Evolutionary conservation across 1,284 basidiomycete genomes (phyloP).

Genomic region (Cerrena zonata): DNA sequence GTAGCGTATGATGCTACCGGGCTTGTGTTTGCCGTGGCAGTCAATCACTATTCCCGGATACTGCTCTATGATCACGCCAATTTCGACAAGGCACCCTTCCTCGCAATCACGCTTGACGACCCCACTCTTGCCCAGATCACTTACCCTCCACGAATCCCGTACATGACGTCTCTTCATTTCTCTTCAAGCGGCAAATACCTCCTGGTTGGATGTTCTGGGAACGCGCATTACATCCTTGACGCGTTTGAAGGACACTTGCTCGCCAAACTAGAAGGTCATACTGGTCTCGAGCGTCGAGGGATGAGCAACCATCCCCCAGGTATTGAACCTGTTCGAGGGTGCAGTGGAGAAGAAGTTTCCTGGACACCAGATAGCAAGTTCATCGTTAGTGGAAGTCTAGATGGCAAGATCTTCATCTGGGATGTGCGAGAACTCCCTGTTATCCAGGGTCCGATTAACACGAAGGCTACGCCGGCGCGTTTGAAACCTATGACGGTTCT

Average conservation of each 20-base stretch:
- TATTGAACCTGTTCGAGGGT: slow-evolving; percentile 69
- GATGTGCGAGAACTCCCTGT: slow-evolving; percentile 60
- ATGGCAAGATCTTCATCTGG: slow-evolving; percentile 79
- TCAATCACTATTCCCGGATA: slow-evolving; percentile 81
- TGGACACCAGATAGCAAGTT: slow-evolving; percentile 92
- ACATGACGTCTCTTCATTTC: slow-evolving; percentile 88
- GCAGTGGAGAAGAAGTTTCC: slow-evolving; percentile 83
- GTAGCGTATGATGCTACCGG: slow-evolving; percentile 89
- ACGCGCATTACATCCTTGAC: slow-evolving; percentile 89
- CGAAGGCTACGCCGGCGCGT: slow-evolving; percentile 41
- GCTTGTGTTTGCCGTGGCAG: slow-evolving; percentile 86
- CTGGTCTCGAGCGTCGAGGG: slow-evolving; percentile 62
- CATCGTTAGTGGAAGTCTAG: slow-evolving; percentile 75
- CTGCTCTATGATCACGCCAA: slow-evolving; percentile 85
- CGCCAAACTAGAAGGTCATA: slow-evolving; percentile 78
- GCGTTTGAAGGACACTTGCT: slow-evolving; percentile 80
- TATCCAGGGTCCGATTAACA: slow-evolving; percentile 46
- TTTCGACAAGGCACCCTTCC: slow-evolving; percentile 89
- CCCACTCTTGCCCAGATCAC: slow-evolving; percentile 65
- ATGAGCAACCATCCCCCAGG: slow-evolving; percentile 42
- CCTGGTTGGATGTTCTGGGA: slow-evolving; percentile 86
- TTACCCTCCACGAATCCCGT: slow-evolving; percentile 81
- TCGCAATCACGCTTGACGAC: slow-evolving; percentile 77
- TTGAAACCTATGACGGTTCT: slow-evolving; percentile 54
- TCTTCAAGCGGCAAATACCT: slow-evolving; percentile 86